Evolutionary conservation across 352 stramenopile genomes (phyloP).

Genomic region (Pelagophyceae sp.): DNA sequence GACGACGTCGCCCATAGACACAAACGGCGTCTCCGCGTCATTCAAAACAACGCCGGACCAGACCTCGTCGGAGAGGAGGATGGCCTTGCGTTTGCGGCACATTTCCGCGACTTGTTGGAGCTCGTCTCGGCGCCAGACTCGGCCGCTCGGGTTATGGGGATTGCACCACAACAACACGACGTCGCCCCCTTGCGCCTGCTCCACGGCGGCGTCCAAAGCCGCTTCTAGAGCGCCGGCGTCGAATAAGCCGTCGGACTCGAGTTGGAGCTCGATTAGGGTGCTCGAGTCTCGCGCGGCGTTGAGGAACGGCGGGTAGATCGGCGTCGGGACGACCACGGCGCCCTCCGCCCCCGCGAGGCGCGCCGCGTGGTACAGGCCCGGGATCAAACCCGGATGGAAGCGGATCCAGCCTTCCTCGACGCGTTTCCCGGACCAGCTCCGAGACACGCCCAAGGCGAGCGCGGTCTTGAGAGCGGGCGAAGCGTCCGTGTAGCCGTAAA

Average conservation of each 20-base stretch:
- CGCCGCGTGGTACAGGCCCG: conserved; percentile 25
- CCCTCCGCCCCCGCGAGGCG: conserved; percentile 19
- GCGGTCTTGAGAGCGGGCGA: conserved; percentile 7
- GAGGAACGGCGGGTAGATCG: conserved; percentile 31
- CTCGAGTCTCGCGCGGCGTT: background rate
- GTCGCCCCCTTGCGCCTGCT: conserved; percentile 14
- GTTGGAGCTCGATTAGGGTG: background rate
- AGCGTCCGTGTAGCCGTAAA: conserved; percentile 28
- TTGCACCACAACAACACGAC: conserved; percentile 29
- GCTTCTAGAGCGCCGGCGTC: background rate
- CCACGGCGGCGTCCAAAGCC: background rate
- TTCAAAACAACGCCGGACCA: background rate
- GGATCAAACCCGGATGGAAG: conserved; percentile 25
- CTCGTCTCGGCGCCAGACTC: conserved; percentile 20
- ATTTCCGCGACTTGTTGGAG: background rate
- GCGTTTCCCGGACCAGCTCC: background rate
- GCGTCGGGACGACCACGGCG: conserved; percentile 19
- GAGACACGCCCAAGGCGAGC: conserved; percentile 4
- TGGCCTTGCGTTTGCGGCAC: conserved; percentile 3
- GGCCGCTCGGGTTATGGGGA: conserved; percentile 28
- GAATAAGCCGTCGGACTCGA: background rate
- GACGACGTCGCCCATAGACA: background rate
- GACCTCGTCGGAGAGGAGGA: conserved; percentile 27
- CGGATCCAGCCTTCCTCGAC: conserved; percentile 9
- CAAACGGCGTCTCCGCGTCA: background rate